Evolutionary conservation across 2,329 filamentous ascomycete species (phyloP).

Genomic region (Cordyceps tenuipes): DNA sequence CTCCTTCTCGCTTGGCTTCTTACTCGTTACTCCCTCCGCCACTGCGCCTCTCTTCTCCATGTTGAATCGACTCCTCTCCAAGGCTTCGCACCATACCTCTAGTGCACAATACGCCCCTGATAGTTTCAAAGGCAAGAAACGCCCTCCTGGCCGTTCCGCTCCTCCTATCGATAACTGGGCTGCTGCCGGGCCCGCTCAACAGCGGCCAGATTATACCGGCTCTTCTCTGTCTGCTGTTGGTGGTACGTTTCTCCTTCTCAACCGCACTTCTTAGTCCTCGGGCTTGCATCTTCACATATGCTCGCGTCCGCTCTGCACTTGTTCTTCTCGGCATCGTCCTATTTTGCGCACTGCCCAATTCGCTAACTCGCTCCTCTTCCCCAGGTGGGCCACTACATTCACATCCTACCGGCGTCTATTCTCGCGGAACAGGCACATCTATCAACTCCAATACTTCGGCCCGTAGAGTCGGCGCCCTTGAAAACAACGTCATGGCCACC

Average conservation of each 20-base stretch:
- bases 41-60: constrained; percentile 22
- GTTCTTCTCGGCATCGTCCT: neutral
- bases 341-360: neutral
- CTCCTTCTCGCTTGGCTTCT: neutral
- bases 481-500: constrained; percentile 37
- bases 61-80: constrained; percentile 29
- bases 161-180: neutral
- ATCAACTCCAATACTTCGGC: constrained; percentile 26
- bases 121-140: constrained; percentile 9
- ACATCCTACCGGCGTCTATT: constrained; percentile 20
- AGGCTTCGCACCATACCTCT: constrained; percentile 15
- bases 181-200: neutral
- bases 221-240: neutral
- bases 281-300: neutral
- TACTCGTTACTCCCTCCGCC: neutral
- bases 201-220: neutral
- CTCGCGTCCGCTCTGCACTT: neutral
- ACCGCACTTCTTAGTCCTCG: neutral
- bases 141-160: constrained; percentile 1
- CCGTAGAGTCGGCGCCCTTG: constrained; percentile 28
- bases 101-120: constrained; percentile 12
- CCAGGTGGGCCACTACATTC: constrained; percentile 7
- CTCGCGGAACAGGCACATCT: constrained; percentile 18
- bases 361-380: neutral
- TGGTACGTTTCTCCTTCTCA: neutral